phyloP scores from a whole-genome alignment of 495 filamentous ascomycete species.

The Staphylotrichum tortipilum region DNA sequence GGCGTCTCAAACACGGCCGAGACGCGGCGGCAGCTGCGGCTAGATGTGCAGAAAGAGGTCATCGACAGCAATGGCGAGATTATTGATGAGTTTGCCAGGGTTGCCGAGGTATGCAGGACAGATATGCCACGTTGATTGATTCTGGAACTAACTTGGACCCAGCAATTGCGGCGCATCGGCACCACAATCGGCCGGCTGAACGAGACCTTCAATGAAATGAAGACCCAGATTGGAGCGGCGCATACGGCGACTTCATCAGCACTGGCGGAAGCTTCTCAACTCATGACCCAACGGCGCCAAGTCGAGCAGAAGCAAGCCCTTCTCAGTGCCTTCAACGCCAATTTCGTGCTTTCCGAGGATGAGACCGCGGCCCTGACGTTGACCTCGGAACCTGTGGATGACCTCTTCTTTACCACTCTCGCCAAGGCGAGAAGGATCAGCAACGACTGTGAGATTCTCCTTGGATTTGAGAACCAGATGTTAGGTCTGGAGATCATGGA shows the following conservation, averaged over 20 bases:
- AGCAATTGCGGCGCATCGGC: constrained; percentile 83
- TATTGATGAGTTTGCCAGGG: constrained; percentile 78
- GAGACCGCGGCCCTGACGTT: constrained; percentile 65
- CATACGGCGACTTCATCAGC: constrained; percentile 66
- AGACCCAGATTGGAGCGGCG: constrained; percentile 62
- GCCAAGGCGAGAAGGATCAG: constrained; percentile 77
- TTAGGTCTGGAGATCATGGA: constrained; percentile 87
- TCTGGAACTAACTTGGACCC: background rate
- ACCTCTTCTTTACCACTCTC: constrained; percentile 76
- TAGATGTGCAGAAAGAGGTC: constrained; percentile 87
- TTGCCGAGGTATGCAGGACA: constrained; percentile 81
- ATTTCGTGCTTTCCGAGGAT: constrained; percentile 77
- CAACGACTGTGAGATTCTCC: constrained; percentile 75
- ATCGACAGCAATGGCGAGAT: constrained; percentile 90
- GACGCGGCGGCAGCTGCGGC: constrained; percentile 65
- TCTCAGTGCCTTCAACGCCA: constrained; percentile 70
- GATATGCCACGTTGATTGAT: no score
- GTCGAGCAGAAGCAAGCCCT: constrained; percentile 80
- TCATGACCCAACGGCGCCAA: constrained; percentile 67
- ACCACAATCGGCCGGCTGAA: constrained; percentile 69
- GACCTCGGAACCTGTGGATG: constrained; percentile 70
- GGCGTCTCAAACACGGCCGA: constrained; percentile 68
- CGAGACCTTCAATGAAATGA: constrained; percentile 72
- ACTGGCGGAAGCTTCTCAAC: constrained; percentile 65
- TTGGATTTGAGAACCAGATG: constrained; percentile 83